A percentile compares a stretch with the other conserved stretches of the same genome.
phyloP scores from a whole-genome alignment of 2,329 filamentous ascomycete species.

The Grosmannia clavigera region DNA sequence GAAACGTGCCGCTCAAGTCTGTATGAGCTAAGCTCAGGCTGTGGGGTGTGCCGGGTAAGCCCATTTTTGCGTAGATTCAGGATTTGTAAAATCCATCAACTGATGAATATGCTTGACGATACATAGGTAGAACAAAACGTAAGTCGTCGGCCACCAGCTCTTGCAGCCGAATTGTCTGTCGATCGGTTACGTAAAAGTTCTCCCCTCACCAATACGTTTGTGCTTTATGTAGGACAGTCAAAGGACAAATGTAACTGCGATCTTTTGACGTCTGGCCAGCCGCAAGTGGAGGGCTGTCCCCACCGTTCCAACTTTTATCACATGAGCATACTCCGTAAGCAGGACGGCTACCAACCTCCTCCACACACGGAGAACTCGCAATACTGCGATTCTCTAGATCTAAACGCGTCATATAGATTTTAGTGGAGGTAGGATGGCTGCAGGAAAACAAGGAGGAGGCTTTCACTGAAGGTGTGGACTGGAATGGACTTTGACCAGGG shows the following conservation, averaged over 20 bases:
- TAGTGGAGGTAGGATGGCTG: not conserved
- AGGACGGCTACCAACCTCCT: not conserved
- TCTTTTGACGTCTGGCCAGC: not conserved
- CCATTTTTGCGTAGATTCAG: no score
- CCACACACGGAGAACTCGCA: not conserved
- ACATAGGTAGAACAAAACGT: no score
- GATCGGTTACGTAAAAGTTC: no score
- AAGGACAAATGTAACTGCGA: not conserved
- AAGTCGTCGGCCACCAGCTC: no score
- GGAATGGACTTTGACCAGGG: not conserved
- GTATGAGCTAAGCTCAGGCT: no score
- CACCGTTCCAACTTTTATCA: not conserved
- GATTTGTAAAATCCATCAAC: no score
- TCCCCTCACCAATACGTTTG: not conserved
- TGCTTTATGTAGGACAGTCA: no score
- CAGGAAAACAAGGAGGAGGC: not conserved
- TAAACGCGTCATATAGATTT: not conserved
- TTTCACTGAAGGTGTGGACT: not conserved
- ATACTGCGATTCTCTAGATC: not conserved
- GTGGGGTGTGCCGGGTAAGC: no score
- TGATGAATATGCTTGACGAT: no score
- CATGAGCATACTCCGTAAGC: not conserved
- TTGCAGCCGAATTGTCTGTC: no score
- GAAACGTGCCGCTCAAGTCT: not conserved
- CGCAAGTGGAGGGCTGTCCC: not conserved